A percentile compares a stretch with the other conserved stretches of the same genome.
These are phyloP conservation scores for Paramecium primaurelia DNA, from an alignment of 73 alveolate species.

Conservation along the genomic window DNA sequence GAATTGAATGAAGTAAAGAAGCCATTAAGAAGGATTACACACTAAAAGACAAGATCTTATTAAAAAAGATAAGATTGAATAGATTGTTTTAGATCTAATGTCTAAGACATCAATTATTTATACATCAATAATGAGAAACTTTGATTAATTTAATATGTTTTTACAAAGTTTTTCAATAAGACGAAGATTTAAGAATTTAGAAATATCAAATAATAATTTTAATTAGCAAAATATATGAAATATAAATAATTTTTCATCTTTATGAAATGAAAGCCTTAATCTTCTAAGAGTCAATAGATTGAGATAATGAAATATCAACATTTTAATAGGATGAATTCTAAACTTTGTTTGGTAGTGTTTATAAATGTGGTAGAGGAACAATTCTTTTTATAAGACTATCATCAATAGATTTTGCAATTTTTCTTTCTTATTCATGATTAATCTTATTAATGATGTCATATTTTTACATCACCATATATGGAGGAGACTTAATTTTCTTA, in stretches of 20 bases:
- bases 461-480: background rate
- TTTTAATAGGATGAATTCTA: background rate
- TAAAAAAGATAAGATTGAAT: background rate
- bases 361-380: background rate
- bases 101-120: background rate
- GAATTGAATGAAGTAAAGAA: background rate
- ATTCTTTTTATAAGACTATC: background rate
- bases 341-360: background rate
- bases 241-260: background rate
- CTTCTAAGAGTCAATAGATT: background rate
- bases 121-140: background rate
- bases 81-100: background rate
- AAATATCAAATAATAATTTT: background rate
- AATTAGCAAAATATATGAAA: background rate
- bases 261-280: background rate
- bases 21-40: background rate
- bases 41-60: background rate
- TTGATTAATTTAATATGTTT: background rate
- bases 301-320: background rate
- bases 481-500: background rate
- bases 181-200: background rate
- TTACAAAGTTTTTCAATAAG: background rate
- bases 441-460: background rate
- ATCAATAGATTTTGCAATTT: background rate
- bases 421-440: background rate